Evolutionary conservation across 116 monocot species (phyloP).

Genomic region (Cymodocea nodosa): DNA sequence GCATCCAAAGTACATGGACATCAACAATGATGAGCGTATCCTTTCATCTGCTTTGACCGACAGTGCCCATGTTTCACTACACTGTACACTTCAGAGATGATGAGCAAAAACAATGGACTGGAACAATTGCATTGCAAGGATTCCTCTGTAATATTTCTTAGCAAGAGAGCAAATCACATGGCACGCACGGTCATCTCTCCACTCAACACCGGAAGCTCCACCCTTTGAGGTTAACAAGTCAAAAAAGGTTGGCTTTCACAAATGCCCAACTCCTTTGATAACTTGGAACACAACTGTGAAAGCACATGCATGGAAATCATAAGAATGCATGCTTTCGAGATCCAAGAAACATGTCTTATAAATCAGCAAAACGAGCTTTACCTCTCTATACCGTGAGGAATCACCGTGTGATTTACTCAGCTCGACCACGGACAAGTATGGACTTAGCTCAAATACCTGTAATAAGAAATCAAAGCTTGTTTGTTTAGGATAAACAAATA

Average conservation of each 20-base stretch:
- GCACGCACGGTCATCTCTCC: constrained; percentile 6
- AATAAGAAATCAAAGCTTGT: not conserved
- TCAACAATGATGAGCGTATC: no score
- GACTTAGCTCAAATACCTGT: constrained; percentile 71
- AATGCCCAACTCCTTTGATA: constrained; percentile 15
- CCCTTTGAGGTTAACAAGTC: constrained; percentile 2
- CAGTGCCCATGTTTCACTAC: no score
- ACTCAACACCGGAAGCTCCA: constrained; percentile 6
- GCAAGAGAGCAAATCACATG: not conserved
- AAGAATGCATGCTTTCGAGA: not conserved
- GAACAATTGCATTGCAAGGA: no score
- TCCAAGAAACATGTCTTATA: not conserved
- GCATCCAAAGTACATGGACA: no score
- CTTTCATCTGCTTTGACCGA: no score
- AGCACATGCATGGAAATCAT: not conserved
- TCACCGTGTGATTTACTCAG: constrained; percentile 60
- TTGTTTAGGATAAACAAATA: not conserved
- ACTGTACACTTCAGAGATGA: no score
- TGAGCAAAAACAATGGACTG: no score
- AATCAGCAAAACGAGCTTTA: not conserved
- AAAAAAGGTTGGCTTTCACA: constrained; percentile 10
- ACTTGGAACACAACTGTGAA: constrained; percentile 18
- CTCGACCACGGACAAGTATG: constrained; percentile 61
- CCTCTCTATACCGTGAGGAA: constrained; percentile 65
- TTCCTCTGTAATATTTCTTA: no score